A percentile compares a stretch with the other conserved stretches of the same genome.
Conservation (phyloP, 2,329 filamentous ascomycete species). For the Erysiphe pisi region DNA sequence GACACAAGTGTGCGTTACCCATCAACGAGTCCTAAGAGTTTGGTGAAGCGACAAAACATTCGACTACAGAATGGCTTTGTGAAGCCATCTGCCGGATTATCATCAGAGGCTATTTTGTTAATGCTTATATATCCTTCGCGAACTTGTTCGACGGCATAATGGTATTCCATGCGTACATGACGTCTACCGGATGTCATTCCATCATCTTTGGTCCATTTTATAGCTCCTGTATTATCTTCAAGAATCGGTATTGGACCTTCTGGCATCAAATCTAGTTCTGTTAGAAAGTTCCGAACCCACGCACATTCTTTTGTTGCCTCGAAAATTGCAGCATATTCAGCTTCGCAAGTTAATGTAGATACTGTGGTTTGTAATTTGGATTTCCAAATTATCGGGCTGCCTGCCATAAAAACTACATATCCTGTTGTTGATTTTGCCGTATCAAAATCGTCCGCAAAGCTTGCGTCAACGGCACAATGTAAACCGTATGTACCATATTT, state of each 20-base stretch:
- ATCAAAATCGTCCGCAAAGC: neutral
- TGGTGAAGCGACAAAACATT: too few relatives aligned
- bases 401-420: neutral
- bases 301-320: neutral
- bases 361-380: neutral
- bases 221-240: neutral
- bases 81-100: too few relatives aligned
- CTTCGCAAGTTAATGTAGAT: neutral
- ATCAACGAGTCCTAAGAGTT: too few relatives aligned
- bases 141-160: too few relatives aligned
- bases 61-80: too few relatives aligned
- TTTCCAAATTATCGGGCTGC: neutral
- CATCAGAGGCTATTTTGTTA: too few relatives aligned
- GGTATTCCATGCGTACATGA: neutral
- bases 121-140: too few relatives aligned
- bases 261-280: neutral
- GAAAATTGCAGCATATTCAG: neutral
- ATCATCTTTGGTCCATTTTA: slow-evolving; percentile 3
- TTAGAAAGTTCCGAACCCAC: neutral
- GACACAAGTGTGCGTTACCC: too few relatives aligned
- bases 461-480: neutral
- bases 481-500: neutral
- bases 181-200: neutral
- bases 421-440: neutral
- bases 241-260: neutral